Base-by-base conservation (phyloP, 257 asterid genomes). In the Salvia splendens region DNA sequence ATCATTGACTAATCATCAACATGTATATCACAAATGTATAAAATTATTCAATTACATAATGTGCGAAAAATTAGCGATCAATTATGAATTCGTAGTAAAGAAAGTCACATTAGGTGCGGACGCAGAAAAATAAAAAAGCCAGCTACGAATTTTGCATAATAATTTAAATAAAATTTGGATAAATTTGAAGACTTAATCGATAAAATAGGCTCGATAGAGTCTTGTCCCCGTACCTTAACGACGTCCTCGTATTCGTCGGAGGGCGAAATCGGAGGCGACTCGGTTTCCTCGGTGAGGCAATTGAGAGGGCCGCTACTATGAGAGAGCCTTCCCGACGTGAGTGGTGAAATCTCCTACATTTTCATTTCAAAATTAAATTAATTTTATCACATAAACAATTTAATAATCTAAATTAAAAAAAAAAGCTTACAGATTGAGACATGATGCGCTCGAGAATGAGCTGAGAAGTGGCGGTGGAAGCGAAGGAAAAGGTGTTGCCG, bases 391-490 rank as follows among this genome's bases (percentile, higher is more conserved):
- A 5, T 8, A 35, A 40, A 0, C 2, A 40, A 2, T 8, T 1
- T 5, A 5, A 1, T 2, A 7, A 40, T 40, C 11, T 40, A 2
- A 1, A 40, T 7, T 5, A 5, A 7, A 6, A 6, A 6, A 6
- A 5, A 14, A 46, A 43, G 71, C 99, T 71, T 49, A 94, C 99
- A 0, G 99, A 89, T 61, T 91, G 99, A 58, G 98, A 86, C 98
- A 94, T 94, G 50, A 94, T 94, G 24, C 99, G 96, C 73, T 94
- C 98, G 16, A 94, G 95, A 32, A 91, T 89, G 2, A 94, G 98
- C 75, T 94, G 99, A n/a, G 96, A 94, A 68, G 99, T 94, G 0
- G 96, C 91, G 0, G 98, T 84, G 33, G 98, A 94, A 71, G 98
- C 98, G 11, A 94, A 94, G 1, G 96, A 87, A 77, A 94, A 94